Conservation (phyloP, 164 flowering plant species). For the Nymphaea colorata region DNA sequence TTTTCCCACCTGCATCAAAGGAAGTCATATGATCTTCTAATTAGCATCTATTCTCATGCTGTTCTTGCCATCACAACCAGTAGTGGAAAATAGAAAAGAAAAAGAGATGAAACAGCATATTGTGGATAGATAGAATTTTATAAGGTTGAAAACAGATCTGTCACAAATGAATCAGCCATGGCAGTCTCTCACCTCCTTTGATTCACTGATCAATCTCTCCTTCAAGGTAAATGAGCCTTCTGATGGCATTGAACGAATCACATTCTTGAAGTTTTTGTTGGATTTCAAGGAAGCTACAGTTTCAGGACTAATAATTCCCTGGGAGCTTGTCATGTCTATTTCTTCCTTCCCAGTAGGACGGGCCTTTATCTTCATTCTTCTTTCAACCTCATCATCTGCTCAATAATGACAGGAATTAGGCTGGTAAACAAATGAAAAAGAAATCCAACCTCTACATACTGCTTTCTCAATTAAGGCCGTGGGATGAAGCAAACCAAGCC, state of each 20-base stretch:
- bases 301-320: slow-evolving; percentile 25
- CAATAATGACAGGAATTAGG: neutral
- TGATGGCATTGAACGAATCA: slow-evolving; percentile 16
- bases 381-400: slow-evolving; percentile 63
- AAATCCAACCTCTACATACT: too few species aligned
- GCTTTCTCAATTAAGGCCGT: too few species aligned
- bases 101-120: neutral
- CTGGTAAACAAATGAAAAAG: too few species aligned
- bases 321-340: slow-evolving; percentile 15
- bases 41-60: neutral
- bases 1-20: slow-evolving; percentile 41
- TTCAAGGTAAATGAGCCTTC: slow-evolving; percentile 32
- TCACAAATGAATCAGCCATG: neutral
- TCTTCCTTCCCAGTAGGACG: slow-evolving; percentile 20
- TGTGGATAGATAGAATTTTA: neutral
- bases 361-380: slow-evolving; percentile 58
- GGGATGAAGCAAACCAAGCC: too few species aligned
- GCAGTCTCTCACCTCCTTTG: slow-evolving; percentile 27
- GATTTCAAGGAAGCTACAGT: slow-evolving; percentile 29
- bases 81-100: too few species aligned
- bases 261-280: slow-evolving; percentile 20
- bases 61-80: neutral
- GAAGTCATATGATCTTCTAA: neutral
- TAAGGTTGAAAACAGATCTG: neutral
- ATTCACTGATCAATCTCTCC: slow-evolving; percentile 19